Base-by-base conservation (phyloP, 2,329 filamentous ascomycete species). In the Xylaria sp. region DNA sequence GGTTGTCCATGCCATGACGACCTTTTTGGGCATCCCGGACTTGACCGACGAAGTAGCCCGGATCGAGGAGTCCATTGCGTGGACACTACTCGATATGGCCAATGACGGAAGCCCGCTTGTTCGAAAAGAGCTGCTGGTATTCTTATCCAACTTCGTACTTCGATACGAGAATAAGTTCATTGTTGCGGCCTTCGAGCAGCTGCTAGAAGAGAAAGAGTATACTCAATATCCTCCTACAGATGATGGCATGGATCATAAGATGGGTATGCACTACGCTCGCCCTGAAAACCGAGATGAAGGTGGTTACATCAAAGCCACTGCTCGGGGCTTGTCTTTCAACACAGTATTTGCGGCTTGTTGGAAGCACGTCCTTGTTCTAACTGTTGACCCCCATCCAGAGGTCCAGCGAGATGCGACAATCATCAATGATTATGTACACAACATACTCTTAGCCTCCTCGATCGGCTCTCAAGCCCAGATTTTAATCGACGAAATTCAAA, bases 81-180 rank as follows among this genome's bases (percentile, higher is more conserved):
- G 93, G 83, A 93, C 94, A 13, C 88, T 98, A 51, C 86, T 98
- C 51, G 90, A 96, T 70, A 95, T 98, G 92, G 92, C 93, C 25
- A 93, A 94, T 66, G 96, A 99, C 80, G 96, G 95, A 41, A 98
- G 94, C 76, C 93, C 94, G 31, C 90, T 98, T 84, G 96, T 99
- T 33, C 91, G 96, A 56, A 97, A 94, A 78, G 96, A 99, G 80
- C 86, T 98, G 46, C 84, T 98, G 2, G 92, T 98, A 13, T 98
- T 98, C 84, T 90, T 98, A 74, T 98, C 96, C 0, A 91, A 92
- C 33, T 98, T 98, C 77, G 90, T 97, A 57, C 88, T 92, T 69
- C 91, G 95, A 49, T 98, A 98, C 78, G 92, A 97, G 81, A 94
- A 90, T 79, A 97, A 97, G 74, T 97, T 99, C 76, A 80, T 97